Evolutionary conservation across 2,329 filamentous ascomycete genomes (phyloP).

Genomic region (Fusarium staphyleae): DNA sequence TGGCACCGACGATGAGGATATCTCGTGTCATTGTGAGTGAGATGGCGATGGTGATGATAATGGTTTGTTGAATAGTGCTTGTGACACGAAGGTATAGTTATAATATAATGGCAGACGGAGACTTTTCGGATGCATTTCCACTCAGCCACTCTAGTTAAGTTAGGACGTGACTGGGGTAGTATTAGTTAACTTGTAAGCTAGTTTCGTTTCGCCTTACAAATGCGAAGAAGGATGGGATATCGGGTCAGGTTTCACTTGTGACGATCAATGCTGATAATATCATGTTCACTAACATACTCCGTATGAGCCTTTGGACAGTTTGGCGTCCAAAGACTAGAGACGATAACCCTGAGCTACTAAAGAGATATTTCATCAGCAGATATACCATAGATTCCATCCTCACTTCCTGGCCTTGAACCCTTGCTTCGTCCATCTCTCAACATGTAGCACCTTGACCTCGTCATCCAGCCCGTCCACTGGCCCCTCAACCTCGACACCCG

Average conservation of each 20-base stretch:
- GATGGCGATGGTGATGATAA: too few species aligned
- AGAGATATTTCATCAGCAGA: too few species aligned
- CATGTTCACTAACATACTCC: too few species aligned
- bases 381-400: not conserved
- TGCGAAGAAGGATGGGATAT: not conserved
- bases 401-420: slow-evolving; percentile 19
- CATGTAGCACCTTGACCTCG: slow-evolving; percentile 43
- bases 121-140: slow-evolving; percentile 16
- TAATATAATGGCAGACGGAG: slow-evolving; percentile 2
- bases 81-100: not conserved
- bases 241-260: not conserved
- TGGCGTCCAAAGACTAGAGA: too few species aligned
- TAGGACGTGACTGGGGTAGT: not conserved
- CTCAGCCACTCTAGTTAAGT: not conserved
- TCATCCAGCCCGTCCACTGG: slow-evolving; percentile 42
- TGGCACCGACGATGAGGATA: slow-evolving; percentile 23
- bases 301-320: too few species aligned
- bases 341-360: too few species aligned
- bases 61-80: not conserved
- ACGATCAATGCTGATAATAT: too few species aligned
- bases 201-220: not conserved
- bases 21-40: slow-evolving; percentile 8
- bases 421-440: slow-evolving; percentile 26
- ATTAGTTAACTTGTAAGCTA: too few species aligned
- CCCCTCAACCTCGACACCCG: slow-evolving; percentile 40